Percentiles rank a stretch among this genome's conserved stretches.
Conservation (phyloP, 2,329 filamentous ascomycete genomes). For the Gyromitra esculenta region DNA sequence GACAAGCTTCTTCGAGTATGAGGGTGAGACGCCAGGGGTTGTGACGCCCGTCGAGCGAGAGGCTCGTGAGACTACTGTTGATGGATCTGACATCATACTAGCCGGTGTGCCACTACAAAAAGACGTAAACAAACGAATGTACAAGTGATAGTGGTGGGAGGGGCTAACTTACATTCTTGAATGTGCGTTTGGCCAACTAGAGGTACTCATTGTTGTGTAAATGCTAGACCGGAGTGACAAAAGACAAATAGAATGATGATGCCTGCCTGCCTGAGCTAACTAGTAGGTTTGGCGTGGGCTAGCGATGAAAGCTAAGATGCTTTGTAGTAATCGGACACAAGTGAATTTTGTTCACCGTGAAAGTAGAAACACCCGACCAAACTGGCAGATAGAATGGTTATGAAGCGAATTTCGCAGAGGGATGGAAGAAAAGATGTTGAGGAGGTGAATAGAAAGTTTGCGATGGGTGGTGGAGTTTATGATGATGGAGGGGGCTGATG, state of each 20-base stretch:
- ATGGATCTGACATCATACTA: slow-evolving; percentile 54
- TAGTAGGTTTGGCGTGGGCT: slow-evolving; percentile 39
- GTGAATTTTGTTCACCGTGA: slow-evolving; percentile 11
- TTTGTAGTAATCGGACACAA: background rate
- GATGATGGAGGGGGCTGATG: slow-evolving; percentile 44
- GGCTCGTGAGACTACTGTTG: slow-evolving; percentile 47
- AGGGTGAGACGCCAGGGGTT: slow-evolving; percentile 46
- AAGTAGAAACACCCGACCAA: slow-evolving; percentile 23
- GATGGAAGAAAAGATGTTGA: slow-evolving; percentile 10
- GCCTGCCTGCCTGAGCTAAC: slow-evolving; percentile 47
- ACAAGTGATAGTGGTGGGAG: slow-evolving; percentile 6
- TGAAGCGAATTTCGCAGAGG: slow-evolving; percentile 12
- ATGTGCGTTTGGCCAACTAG: slow-evolving; percentile 52
- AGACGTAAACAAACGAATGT: slow-evolving; percentile 19
- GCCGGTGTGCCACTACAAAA: slow-evolving; percentile 52
- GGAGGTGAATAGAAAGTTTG: slow-evolving; percentile 34
- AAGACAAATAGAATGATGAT: slow-evolving; percentile 26
- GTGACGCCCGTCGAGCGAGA: slow-evolving; percentile 52
- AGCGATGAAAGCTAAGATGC: slow-evolving; percentile 22
- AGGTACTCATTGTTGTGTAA: slow-evolving; percentile 50
- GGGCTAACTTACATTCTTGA: slow-evolving; percentile 50
- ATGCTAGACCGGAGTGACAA: slow-evolving; percentile 41
- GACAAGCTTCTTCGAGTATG: slow-evolving; percentile 94
- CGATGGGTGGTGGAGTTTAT: slow-evolving; percentile 22
- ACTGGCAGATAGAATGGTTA: slow-evolving; percentile 24